A percentile compares a stretch with the other conserved stretches of the same genome.
phyloP scores from a whole-genome alignment of 2,329 filamentous ascomycete species.

The Achaetomium macrosporum region DNA sequence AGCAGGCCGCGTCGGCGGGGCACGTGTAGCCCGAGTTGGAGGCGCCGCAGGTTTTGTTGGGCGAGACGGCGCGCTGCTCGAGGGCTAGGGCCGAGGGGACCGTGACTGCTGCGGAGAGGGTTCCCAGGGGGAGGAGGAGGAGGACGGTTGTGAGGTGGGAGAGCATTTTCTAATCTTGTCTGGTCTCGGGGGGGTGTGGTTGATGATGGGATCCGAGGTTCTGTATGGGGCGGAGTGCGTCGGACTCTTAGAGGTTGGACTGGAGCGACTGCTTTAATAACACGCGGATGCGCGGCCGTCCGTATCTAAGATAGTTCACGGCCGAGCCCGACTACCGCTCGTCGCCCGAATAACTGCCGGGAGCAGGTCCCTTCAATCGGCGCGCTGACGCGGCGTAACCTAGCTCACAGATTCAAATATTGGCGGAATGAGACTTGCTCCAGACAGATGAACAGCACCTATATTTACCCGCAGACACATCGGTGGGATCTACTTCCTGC shows the following conservation, averaged over 20 bases:
- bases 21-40: conserved; percentile 28
- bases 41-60: conserved; percentile 30
- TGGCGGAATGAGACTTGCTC: background rate
- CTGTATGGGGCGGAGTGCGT: background rate
- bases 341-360: background rate
- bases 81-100: background rate
- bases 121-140: conserved; percentile 4
- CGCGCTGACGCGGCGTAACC: background rate
- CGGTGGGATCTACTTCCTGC: background rate
- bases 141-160: background rate
- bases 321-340: too few relatives aligned
- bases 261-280: background rate
- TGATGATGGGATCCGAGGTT: background rate
- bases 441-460: background rate
- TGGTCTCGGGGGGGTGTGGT: too few relatives aligned
- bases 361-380: background rate
- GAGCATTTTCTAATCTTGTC: background rate
- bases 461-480: conserved; percentile 3
- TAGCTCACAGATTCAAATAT: background rate
- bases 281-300: background rate
- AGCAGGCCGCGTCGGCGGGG: conserved; percentile 26
- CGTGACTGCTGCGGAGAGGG: too few relatives aligned
- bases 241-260: background rate
- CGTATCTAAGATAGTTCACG: too few relatives aligned
- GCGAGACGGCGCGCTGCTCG: conserved; percentile 22